These are phyloP conservation scores for Colletotrichum brevisporum DNA, from an alignment of 2,329 filamentous ascomycete species.

Conservation along the genomic window DNA sequence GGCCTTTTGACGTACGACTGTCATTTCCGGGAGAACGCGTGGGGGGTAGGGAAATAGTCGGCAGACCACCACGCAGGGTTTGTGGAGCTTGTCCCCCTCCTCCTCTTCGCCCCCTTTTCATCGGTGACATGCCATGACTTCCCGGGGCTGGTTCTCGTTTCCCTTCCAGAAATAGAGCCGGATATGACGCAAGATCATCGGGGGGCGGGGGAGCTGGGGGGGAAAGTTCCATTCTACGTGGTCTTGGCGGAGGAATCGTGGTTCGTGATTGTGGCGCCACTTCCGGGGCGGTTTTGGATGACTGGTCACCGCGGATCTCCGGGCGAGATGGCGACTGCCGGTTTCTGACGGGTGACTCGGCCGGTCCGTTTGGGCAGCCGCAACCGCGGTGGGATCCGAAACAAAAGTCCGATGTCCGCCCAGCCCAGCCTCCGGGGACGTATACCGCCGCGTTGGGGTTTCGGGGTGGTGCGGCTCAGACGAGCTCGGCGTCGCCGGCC, in stretches of 20 bases:
- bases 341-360: not conserved
- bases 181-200: slow-evolving; percentile 1
- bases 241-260: slow-evolving; percentile 39
- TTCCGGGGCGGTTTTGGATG: not conserved
- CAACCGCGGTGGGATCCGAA: not conserved
- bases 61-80: not conserved
- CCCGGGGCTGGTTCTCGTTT: not conserved
- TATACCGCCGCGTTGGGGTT: not conserved
- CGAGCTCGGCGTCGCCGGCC: slow-evolving; percentile 69
- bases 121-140: not conserved
- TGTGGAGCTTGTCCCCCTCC: too few species aligned
- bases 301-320: not conserved
- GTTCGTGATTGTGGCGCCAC: slow-evolving; percentile 39
- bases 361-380: not conserved
- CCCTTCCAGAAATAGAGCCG: not conserved
- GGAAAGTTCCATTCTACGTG: slow-evolving; percentile 17
- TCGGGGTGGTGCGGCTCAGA: slow-evolving; percentile 57
- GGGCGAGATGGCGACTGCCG: too few species aligned
- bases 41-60: not conserved
- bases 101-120: not conserved
- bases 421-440: too few species aligned
- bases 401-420: not conserved
- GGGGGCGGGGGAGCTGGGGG: not conserved
- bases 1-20: slow-evolving; percentile 2
- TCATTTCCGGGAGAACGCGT: slow-evolving; percentile 9